Base-by-base conservation (phyloP, 2,329 filamentous ascomycete genomes). In the Phialophora tarda region DNA sequence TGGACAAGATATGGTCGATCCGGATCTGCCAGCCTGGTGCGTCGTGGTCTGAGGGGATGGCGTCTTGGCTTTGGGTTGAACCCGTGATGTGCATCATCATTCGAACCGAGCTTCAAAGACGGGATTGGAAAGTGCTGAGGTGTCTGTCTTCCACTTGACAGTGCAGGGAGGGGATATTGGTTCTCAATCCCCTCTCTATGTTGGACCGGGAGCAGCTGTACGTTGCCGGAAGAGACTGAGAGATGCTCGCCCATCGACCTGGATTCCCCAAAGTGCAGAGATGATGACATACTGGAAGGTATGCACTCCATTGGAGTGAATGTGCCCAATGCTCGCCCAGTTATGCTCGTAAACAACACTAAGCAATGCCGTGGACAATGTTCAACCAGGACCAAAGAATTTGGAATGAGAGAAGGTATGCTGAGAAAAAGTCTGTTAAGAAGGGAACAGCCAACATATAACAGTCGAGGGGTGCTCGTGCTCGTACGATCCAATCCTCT, bases 181-280 rank as follows among this genome's bases (percentile, higher is more conserved):
- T 71, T 72, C 58, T 72, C 70, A 48, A 68, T 50, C 12, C 68
- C 71, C 14, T 66, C 76, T 73, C 67, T 67, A 63, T 72, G 77
- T 72, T 59, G 73, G 67, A 56, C 75, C 59, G 65, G 66, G 64
- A 80, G 79, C 50, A 78, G 75, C 69, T 81, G 79, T 62, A 76
- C 75, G 72, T 81, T 81, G 59, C 79, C 79, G 67, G 79, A 80
- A 56, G 78, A 79, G 70, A 77, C 77, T 68, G 79, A 78, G 75
- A 75, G 65, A 44, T 61, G 65, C 34, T 63, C 59, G 32, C 50
- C 34, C 5, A 23, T 32, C 30, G 21, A 14, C 21, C 53, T 56
- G 47, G 55, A 55, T 2, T 63, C 63, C 26, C 59, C 63, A 28
- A 55, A 38, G 28, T 64, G 44, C 32, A 60, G 55, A 34, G 56